These are phyloP conservation scores for Eimeria falciformis DNA, from an alignment of 169 alveolate species.

Conservation along the genomic window DNA sequence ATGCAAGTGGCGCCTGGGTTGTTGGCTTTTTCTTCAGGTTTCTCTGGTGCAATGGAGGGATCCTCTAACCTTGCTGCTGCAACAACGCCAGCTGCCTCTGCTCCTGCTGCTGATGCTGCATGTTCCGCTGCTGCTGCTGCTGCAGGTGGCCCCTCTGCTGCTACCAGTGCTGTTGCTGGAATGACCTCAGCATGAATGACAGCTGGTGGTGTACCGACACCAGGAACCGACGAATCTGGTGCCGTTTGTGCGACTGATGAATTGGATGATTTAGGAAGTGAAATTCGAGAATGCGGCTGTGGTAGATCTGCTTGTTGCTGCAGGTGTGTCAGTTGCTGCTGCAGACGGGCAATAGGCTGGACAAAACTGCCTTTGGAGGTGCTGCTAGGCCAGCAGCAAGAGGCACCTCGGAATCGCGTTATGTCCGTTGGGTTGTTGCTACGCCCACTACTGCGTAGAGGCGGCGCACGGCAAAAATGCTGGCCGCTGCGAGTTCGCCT, in stretches of 20 bases:
- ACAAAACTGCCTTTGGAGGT: slow-evolving; percentile 17
- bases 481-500: slow-evolving; percentile 71
- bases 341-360: slow-evolving; percentile 66
- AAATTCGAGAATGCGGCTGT: slow-evolving; percentile 37
- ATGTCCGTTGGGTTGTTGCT: slow-evolving; percentile 43
- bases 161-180: background rate
- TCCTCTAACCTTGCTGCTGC: background rate
- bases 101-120: background rate
- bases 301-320: slow-evolving; percentile 50
- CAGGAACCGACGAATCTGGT: too few relatives aligned
- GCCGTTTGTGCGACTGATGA: too few relatives aligned
- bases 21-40: too few relatives aligned
- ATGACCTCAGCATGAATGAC: background rate
- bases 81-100: background rate
- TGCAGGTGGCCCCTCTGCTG: background rate
- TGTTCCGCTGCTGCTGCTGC: slow-evolving; percentile 6
- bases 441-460: slow-evolving; percentile 49
- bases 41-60: background rate
- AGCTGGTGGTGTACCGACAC: background rate
- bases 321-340: slow-evolving; percentile 62
- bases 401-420: slow-evolving; percentile 47
- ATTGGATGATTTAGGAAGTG: too few relatives aligned
- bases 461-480: slow-evolving; percentile 28
- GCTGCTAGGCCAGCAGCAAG: slow-evolving; percentile 70
- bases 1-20: too few relatives aligned